Percentiles rank a stretch among this genome's conserved stretches.
These are phyloP conservation scores for Pulveroboletus sp. DNA, from an alignment of 768 basidiomycete species.

Conservation along the genomic window DNA sequence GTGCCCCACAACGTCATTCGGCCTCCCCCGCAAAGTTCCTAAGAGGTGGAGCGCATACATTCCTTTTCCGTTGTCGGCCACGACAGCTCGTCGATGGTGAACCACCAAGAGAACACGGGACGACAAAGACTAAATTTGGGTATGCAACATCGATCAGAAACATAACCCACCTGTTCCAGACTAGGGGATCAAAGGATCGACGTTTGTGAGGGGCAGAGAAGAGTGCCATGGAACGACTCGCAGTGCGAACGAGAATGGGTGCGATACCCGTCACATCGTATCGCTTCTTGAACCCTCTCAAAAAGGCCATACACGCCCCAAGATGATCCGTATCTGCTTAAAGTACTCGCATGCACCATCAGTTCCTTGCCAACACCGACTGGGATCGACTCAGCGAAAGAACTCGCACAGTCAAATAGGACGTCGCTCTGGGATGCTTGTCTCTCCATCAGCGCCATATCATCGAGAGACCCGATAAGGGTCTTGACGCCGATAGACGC, in stretches of 20 bases:
- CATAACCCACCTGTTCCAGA: constrained; percentile 43
- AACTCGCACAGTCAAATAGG: constrained; percentile 36
- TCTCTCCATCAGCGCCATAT: constrained; percentile 37
- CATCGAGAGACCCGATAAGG: constrained; percentile 39
- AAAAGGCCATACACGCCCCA: constrained; percentile 38
- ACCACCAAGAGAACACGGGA: too few species aligned
- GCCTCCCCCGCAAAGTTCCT: too few species aligned
- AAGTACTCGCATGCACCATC: neutral
- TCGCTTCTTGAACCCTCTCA: constrained; percentile 48
- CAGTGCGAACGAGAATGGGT: constrained; percentile 56
- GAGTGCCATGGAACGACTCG: too few species aligned
- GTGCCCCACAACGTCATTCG: too few species aligned
- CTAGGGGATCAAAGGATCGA: constrained; percentile 19
- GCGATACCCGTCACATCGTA: constrained; percentile 37
- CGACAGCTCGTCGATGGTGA: constrained; percentile 29
- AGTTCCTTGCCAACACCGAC: too few species aligned
- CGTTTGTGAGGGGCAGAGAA: too few species aligned
- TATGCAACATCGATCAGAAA: neutral
- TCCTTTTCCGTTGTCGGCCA: constrained; percentile 43
- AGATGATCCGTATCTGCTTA: constrained; percentile 46
- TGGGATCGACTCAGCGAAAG: neutral
- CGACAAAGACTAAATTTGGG: too few species aligned
- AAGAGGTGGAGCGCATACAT: too few species aligned
- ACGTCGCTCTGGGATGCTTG: constrained; percentile 41
- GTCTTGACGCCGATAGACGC: constrained; percentile 17